Base-by-base conservation (phyloP, 192 early-diverging fungal species). In the Coemansia sp. region DNA sequence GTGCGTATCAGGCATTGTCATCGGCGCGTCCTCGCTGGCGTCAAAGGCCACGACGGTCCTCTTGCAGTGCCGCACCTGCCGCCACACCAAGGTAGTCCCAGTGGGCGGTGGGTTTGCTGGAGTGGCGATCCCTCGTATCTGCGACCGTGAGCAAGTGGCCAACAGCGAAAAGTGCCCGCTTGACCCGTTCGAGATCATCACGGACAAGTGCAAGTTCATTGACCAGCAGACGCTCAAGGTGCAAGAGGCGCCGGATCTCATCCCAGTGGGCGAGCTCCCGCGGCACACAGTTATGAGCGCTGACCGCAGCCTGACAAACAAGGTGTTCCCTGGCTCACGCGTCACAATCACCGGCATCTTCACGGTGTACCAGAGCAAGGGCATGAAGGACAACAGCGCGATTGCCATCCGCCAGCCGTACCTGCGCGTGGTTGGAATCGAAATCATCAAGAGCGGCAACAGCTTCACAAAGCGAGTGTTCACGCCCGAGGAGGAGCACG, bases 151-250 rank as follows among this genome's bases (percentile, higher is more conserved):
- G 63, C 76, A 82, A 68, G 60, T 73, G 49, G 60, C 74, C 13
- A 46, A 68, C 36, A 55, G 75, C 65, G 73, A 85, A 4, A 66
- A 54, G 54, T 89, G 87, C 52, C 76, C 83, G 51, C 65, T 99
- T 66, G 98, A 99, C 66, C 95, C 98, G 29, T 99, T 91, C 77
- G 84, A 96, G 33, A 92, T 99, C 57, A 88, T 96, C 41, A 96
- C 97, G 70, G 96, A 99, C 86, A 96, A 96, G 74, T 97, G 91
- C 77, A 88, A 83, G 71, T 99, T 97, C 85, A 91, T 98, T 31
- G 98, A 99, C 86, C 93, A 95, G 76, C 98, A 99, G 85, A 90
- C 91, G 8, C 86, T 99, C 66, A 99, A 99, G 82, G 88, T 99
- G 63, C 98, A 99, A 77, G 98, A 99, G 79, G 90, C 95, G 16